A percentile compares a stretch with the other conserved stretches of the same genome.
Evolutionary conservation across 106 monocot species (phyloP).

Genomic region (Acorus calamus): DNA sequence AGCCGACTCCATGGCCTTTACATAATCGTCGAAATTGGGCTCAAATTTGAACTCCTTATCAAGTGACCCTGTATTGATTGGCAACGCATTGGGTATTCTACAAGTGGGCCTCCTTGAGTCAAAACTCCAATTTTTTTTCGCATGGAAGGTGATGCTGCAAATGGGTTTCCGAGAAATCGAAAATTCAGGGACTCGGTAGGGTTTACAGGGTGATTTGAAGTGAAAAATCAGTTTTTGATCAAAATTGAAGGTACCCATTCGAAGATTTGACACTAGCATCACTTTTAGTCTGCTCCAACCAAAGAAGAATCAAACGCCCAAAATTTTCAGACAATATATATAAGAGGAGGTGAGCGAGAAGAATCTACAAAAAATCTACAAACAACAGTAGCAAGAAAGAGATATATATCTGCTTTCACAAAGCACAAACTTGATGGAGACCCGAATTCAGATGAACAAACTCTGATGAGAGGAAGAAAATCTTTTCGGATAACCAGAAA

Average conservation of each 20-base stretch:
- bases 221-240: constrained; percentile 9
- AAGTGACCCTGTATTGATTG: constrained; percentile 10
- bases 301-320: no score
- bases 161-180: constrained; percentile 10
- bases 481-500: no score
- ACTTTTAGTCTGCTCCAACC: no score
- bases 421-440: no score
- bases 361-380: no score
- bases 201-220: constrained; percentile 5
- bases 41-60: constrained; percentile 69
- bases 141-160: constrained; percentile 1
- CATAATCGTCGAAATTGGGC: constrained; percentile 80
- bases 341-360: no score
- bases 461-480: no score
- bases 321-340: no score
- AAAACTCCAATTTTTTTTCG: constrained; percentile 21
- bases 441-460: no score
- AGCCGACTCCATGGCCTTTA: constrained; percentile 74
- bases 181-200: neutral
- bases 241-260: constrained; percentile 17
- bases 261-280: neutral
- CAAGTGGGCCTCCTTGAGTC: neutral
- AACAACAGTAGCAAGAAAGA: no score
- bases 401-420: no score
- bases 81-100: constrained; percentile 15